These are phyloP conservation scores for Yamadazyma pseudoaaseri DNA, from an alignment of 1,139 yeast genomes.

Conservation along the genomic window DNA sequence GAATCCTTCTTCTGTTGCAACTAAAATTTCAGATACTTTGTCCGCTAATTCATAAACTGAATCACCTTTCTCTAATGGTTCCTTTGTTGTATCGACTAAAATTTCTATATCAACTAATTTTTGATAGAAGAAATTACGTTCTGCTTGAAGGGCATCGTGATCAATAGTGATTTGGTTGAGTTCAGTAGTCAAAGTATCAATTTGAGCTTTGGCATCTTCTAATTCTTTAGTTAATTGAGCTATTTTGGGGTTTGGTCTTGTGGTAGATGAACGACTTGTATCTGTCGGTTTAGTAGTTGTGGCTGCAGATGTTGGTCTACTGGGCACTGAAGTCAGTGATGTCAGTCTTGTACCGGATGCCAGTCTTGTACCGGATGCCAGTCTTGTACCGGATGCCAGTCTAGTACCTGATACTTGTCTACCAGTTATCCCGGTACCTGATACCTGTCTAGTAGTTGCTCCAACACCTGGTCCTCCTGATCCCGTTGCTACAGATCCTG, in stretches of 20 bases:
- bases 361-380: slow-evolving; percentile 7
- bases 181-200: slow-evolving; percentile 47
- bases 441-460: slow-evolving; percentile 1
- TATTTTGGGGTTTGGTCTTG: slow-evolving; percentile 15
- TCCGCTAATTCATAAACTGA: slow-evolving; percentile 8
- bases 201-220: slow-evolving; percentile 28
- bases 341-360: background rate
- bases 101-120: slow-evolving; percentile 88
- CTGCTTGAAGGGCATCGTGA: slow-evolving; percentile 63
- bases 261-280: background rate
- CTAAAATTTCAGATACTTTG: slow-evolving; percentile 8
- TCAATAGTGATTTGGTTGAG: slow-evolving; percentile 51
- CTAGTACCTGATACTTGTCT: slow-evolving; percentile 15
- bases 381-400: slow-evolving; percentile 11
- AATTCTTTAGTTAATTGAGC: slow-evolving; percentile 20
- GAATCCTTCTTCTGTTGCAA: slow-evolving; percentile 11
- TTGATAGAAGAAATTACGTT: slow-evolving; percentile 86
- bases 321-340: background rate
- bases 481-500: slow-evolving; percentile 8
- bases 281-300: background rate
- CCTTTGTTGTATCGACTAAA: slow-evolving; percentile 65
- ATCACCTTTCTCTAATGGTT: slow-evolving; percentile 20
- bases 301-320: slow-evolving; percentile 3
- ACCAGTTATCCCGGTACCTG: slow-evolving; percentile 3
- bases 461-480: slow-evolving; percentile 6